These are phyloP conservation scores for Psilocybe cubensis DNA, from an alignment of 768 basidiomycete genomes.

Conservation along the genomic window DNA sequence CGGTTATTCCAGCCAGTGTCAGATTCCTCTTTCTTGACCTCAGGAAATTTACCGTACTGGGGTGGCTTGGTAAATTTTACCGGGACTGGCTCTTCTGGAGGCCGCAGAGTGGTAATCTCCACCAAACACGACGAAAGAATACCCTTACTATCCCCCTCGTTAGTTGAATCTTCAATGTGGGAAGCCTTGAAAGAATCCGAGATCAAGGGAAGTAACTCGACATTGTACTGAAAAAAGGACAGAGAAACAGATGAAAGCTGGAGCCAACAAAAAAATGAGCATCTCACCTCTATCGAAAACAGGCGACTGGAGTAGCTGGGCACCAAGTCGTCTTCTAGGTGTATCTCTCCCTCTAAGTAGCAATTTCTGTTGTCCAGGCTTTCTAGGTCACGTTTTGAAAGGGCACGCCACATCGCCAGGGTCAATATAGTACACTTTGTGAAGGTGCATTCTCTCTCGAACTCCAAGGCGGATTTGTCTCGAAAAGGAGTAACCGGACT, in stretches of 20 bases:
- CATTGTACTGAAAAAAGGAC: constrained; percentile 2
- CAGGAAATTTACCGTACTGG: not conserved
- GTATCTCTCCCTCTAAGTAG: constrained; percentile 13
- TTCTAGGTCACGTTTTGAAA: constrained; percentile 5
- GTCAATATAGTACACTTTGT: not conserved
- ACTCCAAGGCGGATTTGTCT: not conserved
- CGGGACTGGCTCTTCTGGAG: not conserved
- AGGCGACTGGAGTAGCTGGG: constrained; percentile 7
- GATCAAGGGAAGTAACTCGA: constrained; percentile 4
- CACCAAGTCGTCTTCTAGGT: constrained; percentile 2
- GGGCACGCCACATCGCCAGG: constrained; percentile 8
- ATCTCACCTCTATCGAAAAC: constrained; percentile 9
- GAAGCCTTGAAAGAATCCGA: constrained; percentile 4
- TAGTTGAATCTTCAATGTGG: not conserved
- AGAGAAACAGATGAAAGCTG: not conserved
- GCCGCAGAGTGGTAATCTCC: not conserved
- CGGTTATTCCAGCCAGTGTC: not conserved
- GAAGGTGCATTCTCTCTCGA: not conserved
- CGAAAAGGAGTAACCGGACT: not conserved
- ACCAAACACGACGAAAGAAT: not conserved
- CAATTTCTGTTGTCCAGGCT: not conserved
- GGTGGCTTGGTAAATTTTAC: not conserved
- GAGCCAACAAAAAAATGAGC: not conserved
- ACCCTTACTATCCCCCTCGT: not conserved
- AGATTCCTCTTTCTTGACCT: not conserved